phyloP scores from a whole-genome alignment of 2,329 filamentous ascomycete genomes.

The Scytalidium sp. region DNA sequence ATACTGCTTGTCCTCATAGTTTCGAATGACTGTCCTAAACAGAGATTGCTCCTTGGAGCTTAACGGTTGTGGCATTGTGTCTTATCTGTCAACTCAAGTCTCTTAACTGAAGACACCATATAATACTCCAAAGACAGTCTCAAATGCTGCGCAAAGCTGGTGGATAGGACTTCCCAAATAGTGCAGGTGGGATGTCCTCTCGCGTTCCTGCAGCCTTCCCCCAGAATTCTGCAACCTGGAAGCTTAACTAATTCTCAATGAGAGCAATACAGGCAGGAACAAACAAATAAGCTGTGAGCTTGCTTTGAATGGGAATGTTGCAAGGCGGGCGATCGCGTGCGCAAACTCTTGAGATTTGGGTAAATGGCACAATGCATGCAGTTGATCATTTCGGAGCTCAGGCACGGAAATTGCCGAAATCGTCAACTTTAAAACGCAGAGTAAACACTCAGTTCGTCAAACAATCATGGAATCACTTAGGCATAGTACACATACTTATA shows the following conservation, averaged over 20 bases:
- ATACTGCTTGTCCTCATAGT: slow-evolving; percentile 98
- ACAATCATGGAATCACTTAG: slow-evolving; percentile 1
- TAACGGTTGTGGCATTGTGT: slow-evolving; percentile 67
- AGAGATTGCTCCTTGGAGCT: slow-evolving; percentile 88
- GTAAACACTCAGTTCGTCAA: background rate
- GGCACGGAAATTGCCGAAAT: background rate
- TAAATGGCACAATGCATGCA: background rate
- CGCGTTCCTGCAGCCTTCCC: background rate
- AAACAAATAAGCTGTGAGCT: background rate
- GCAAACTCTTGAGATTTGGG: background rate
- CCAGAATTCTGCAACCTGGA: too few species aligned
- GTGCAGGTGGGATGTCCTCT: background rate
- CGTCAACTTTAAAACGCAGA: background rate
- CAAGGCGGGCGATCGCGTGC: background rate
- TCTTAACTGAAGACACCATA: background rate
- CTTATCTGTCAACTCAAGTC: slow-evolving; percentile 8
- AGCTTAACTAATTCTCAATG: background rate
- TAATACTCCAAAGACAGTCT: background rate
- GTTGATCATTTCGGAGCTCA: background rate
- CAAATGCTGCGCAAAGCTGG: background rate
- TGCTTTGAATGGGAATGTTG: background rate
- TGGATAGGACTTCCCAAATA: background rate
- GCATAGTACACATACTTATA: slow-evolving; percentile 7
- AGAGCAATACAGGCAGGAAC: background rate
- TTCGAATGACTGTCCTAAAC: slow-evolving; percentile 91